A percentile compares a stretch with the other conserved stretches of the same genome.
Conservation (phyloP, 805 yeast species). For the Teunomyces cretensis region DNA sequence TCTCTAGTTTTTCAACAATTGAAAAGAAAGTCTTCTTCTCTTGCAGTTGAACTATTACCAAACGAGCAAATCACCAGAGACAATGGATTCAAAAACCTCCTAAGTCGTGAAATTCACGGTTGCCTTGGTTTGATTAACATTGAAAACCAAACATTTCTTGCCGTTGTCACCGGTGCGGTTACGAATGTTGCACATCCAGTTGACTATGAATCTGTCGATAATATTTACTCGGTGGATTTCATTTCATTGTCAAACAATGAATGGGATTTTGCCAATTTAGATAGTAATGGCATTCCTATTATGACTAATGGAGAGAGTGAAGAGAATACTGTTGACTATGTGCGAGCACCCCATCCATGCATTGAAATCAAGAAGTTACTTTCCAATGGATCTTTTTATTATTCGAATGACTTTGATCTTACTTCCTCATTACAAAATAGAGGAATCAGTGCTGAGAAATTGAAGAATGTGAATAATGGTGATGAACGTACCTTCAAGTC, state of each 20-base stretch:
- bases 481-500: not conserved
- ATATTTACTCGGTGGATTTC: constrained; percentile 84
- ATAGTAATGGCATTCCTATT: constrained; percentile 65
- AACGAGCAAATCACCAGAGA: constrained; percentile 35
- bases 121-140: constrained; percentile 80
- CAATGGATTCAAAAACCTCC: constrained; percentile 36
- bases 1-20: constrained; percentile 26
- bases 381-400: constrained; percentile 87
- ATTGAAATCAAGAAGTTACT: constrained; percentile 72
- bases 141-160: constrained; percentile 65
- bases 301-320: constrained; percentile 32
- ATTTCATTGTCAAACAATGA: constrained; percentile 65
- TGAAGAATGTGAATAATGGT: constrained; percentile 5
- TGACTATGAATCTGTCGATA: constrained; percentile 74
- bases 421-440: constrained; percentile 83
- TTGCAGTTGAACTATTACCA: constrained; percentile 49
- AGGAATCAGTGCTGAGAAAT: constrained; percentile 46
- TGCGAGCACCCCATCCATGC: constrained; percentile 67
- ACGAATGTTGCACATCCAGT: constrained; percentile 80
- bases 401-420: constrained; percentile 87
- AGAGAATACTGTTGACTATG: constrained; percentile 24
- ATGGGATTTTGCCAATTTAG: constrained; percentile 80
- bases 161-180: constrained; percentile 71
- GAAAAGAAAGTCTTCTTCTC: constrained; percentile 22
- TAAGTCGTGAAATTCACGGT: constrained; percentile 51